Conservation (phyloP, 148 eudicot species). For the Hydrangea macrophylla region DNA sequence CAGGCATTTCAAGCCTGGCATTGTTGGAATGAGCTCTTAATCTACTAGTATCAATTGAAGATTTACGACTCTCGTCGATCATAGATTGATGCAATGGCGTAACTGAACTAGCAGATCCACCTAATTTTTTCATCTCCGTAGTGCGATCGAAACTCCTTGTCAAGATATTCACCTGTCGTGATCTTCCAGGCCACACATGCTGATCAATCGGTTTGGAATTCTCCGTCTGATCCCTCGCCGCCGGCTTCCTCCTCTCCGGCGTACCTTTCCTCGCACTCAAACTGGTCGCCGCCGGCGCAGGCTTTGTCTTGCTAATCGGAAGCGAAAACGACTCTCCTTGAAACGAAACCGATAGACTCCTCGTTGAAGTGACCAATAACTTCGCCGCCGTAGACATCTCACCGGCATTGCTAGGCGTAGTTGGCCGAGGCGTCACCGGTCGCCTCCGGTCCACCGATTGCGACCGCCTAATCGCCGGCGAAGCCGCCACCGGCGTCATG, state of each 20-base stretch:
- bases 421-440: conserved; percentile 34
- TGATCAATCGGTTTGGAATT: conserved; percentile 42
- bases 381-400: conserved; percentile 48
- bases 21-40: conserved; percentile 17
- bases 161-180: conserved; percentile 35
- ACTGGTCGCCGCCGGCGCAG: conserved; percentile 26
- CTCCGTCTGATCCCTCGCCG: conserved; percentile 38
- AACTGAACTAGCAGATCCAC: conserved; percentile 49
- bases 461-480: conserved; percentile 30
- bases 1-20: conserved; percentile 7
- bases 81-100: conserved; percentile 48
- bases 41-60: conserved; percentile 17
- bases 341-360: conserved; percentile 73
- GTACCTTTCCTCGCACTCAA: conserved; percentile 31
- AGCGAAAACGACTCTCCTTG: conserved; percentile 59
- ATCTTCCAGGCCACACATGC: conserved; percentile 71
- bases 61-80: conserved; percentile 19
- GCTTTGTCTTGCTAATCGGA: conserved; percentile 36
- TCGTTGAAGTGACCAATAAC: conserved; percentile 39
- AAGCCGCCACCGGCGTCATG: conserved; percentile 20
- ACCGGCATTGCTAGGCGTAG: conserved; percentile 7
- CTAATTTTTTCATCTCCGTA: conserved; percentile 33
- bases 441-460: conserved; percentile 58
- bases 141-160: conserved; percentile 70
- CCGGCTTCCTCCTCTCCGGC: conserved; percentile 54